phyloP scores from a whole-genome alignment of 2,329 filamentous ascomycete genomes.

The Neonectria ditissima region DNA sequence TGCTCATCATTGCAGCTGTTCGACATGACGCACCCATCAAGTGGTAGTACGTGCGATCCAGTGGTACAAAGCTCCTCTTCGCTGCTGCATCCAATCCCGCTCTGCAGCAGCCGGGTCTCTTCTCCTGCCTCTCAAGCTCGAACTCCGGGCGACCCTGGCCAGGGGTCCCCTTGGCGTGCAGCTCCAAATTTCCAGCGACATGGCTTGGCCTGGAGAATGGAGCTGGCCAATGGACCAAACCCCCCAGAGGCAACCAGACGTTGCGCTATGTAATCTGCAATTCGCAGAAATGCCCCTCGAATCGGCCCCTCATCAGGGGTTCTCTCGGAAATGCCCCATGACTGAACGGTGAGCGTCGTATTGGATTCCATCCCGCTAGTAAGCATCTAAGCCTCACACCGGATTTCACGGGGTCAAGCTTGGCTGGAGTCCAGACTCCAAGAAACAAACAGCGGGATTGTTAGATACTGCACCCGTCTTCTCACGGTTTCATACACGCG shows the following conservation, averaged over 20 bases:
- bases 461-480: background rate
- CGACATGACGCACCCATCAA: constrained; percentile 19
- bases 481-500: background rate
- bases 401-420: constrained; percentile 14
- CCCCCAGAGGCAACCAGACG: constrained; percentile 35
- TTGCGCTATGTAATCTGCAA: constrained; percentile 33
- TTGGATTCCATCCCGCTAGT: constrained; percentile 28
- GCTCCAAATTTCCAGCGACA: constrained; percentile 46
- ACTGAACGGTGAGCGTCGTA: constrained; percentile 21
- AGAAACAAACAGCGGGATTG: constrained; percentile 20
- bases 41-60: background rate
- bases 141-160: constrained; percentile 38
- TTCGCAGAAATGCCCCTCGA: constrained; percentile 33
- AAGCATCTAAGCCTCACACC: constrained; percentile 29
- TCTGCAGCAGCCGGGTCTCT: constrained; percentile 32
- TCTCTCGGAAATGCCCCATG: constrained; percentile 30
- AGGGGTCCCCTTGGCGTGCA: constrained; percentile 44
- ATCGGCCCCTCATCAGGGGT: constrained; percentile 26
- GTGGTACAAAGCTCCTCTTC: constrained; percentile 20
- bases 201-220: constrained; percentile 23
- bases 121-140: constrained; percentile 37
- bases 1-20: constrained; percentile 10
- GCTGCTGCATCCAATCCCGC: constrained; percentile 21
- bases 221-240: constrained; percentile 35
- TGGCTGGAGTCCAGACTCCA: constrained; percentile 9